phyloP scores from a whole-genome alignment of 2,329 filamentous ascomycete genomes.

The Beauveria varroae region DNA sequence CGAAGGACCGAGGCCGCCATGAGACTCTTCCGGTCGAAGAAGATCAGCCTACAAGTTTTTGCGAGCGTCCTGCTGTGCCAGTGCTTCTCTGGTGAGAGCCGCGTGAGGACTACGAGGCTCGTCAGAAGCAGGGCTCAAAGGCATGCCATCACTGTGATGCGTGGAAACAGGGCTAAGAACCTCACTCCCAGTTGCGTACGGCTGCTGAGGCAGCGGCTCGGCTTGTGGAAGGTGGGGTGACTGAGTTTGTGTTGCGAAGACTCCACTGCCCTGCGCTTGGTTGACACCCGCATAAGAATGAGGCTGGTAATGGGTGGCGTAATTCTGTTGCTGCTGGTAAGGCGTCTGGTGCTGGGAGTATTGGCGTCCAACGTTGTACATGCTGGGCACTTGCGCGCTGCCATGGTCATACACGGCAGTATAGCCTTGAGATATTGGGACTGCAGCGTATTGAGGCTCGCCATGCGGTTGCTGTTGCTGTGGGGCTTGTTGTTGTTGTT shows the following conservation, averaged over 20 bases:
- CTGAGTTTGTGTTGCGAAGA: neutral
- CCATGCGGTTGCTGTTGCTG: neutral
- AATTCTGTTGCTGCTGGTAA: neutral
- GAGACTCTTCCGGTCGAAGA: neutral
- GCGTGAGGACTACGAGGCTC: neutral
- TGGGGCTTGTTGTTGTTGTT: neutral
- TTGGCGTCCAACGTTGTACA: neutral
- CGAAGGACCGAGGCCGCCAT: neutral
- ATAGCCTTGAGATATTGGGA: slow-evolving; percentile 7
- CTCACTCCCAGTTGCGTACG: neutral
- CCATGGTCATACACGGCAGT: slow-evolving; percentile 2
- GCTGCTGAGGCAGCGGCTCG: neutral
- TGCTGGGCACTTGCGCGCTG: neutral
- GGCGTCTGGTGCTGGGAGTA: neutral
- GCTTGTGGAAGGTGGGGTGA: neutral
- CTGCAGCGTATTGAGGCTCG: slow-evolving; percentile 12
- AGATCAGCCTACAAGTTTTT: neutral
- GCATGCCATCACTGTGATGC: neutral
- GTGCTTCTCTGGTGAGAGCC: neutral
- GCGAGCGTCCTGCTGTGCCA: neutral
- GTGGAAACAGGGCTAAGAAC: neutral
- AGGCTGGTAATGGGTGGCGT: neutral
- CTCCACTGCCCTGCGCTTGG: neutral
- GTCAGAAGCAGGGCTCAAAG: neutral
- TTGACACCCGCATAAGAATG: neutral